These are phyloP conservation scores for Tolypocladium tundrense DNA, from an alignment of 2,329 filamentous ascomycete genomes.

Conservation along the genomic window DNA sequence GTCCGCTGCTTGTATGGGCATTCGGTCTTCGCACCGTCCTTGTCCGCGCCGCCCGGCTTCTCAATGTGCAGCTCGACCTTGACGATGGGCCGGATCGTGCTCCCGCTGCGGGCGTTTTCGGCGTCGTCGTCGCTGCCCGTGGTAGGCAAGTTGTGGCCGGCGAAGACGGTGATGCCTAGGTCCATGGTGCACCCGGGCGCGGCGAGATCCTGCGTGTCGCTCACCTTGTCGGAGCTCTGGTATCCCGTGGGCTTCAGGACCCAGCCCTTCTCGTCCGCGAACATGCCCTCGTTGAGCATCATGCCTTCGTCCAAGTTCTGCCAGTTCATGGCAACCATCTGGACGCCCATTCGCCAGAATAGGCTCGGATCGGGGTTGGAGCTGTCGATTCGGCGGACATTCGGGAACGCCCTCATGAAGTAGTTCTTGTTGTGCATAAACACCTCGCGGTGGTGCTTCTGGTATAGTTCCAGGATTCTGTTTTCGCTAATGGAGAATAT, in stretches of 20 bases:
- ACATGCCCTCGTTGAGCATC: conserved; percentile 98
- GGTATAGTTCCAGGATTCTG: conserved; percentile 49
- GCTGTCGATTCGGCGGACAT: conserved; percentile 66
- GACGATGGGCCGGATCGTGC: conserved; percentile 55
- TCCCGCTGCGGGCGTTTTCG: conserved; percentile 19
- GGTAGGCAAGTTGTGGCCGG: conserved; percentile 57
- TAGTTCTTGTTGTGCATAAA: conserved; percentile 80
- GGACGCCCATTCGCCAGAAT: conserved; percentile 88
- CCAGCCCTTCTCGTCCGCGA: conserved; percentile 76
- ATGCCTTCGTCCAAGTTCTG: conserved; percentile 89
- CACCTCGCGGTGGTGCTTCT: conserved; percentile 61
- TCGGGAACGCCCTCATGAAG: conserved; percentile 88
- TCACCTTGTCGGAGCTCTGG: conserved; percentile 36
- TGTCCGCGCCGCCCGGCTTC: conserved; percentile 30
- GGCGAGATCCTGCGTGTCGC: conserved; percentile 31
- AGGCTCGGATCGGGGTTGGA: conserved; percentile 90
- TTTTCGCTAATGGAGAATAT: conserved; percentile 88
- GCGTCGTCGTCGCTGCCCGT: conserved; percentile 20
- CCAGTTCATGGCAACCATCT: conserved; percentile 98
- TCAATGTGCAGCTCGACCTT: conserved; percentile 77
- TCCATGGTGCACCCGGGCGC: conserved; percentile 46
- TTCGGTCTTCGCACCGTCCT: conserved; percentile 26
- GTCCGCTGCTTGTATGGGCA: conserved; percentile 52
- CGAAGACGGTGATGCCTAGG: conserved; percentile 62
- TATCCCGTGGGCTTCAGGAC: conserved; percentile 74